These are phyloP conservation scores for Fusarium luffae DNA, from an alignment of 2,329 filamentous ascomycete genomes.

Conservation along the genomic window DNA sequence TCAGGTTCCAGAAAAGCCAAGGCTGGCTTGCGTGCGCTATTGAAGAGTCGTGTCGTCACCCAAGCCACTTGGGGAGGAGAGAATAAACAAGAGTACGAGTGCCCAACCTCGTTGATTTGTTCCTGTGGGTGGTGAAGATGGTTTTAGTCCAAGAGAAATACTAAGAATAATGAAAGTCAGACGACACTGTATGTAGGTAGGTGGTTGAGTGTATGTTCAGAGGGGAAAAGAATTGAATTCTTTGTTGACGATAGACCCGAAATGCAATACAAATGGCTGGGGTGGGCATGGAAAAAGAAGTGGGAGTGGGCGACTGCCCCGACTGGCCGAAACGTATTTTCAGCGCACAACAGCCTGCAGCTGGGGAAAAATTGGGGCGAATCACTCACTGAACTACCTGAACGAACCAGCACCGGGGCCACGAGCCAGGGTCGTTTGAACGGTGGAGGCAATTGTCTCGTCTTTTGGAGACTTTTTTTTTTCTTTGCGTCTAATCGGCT, in stretches of 20 bases:
- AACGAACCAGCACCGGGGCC: neutral
- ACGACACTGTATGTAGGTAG: neutral
- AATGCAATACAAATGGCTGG: constrained; percentile 12
- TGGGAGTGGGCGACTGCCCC: neutral
- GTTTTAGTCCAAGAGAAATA: neutral
- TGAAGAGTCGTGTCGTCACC: constrained; percentile 40
- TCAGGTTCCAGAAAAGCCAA: constrained; percentile 28
- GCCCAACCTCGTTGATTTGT: constrained; percentile 24
- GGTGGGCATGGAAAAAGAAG: constrained; percentile 4
- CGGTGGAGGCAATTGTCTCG: constrained; percentile 12
- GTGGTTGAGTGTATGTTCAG: neutral
- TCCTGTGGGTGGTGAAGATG: neutral
- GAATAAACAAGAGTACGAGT: constrained; percentile 22
- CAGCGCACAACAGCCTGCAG: constrained; percentile 20
- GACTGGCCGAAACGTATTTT: neutral
- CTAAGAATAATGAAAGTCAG: neutral
- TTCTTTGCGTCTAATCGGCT: neutral
- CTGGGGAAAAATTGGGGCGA: constrained; percentile 33
- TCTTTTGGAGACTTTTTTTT: neutral
- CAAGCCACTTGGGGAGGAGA: constrained; percentile 26
- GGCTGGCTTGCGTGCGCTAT: constrained; percentile 40
- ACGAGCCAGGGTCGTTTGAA: neutral
- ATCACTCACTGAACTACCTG: constrained; percentile 7
- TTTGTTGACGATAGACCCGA: constrained; percentile 10
- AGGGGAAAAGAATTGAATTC: neutral